Evolutionary conservation across 208 protist genomes (phyloP).

Genomic region (Borovskyia barvae): DNA sequence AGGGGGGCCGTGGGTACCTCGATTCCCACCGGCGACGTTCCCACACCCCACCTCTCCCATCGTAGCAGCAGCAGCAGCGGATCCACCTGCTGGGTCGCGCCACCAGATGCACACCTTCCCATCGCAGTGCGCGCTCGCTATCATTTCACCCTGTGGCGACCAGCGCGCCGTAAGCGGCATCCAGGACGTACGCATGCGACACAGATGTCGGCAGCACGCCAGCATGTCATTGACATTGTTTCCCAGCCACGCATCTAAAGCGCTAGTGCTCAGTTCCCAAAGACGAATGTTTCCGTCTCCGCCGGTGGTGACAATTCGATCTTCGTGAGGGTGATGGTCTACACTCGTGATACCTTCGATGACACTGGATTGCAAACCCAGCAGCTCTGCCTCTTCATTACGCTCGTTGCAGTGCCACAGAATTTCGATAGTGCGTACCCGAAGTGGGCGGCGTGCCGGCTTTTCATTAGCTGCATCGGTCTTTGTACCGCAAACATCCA

Average conservation of each 20-base stretch:
- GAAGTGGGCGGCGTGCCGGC: conserved; percentile 40
- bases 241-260: conserved; percentile 57
- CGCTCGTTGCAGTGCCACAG: conserved; percentile 83
- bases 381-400: conserved; percentile 70
- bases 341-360: conserved; percentile 83
- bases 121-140: conserved; percentile 83
- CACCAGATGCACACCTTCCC: conserved; percentile 86
- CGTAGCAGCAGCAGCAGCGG: neutral
- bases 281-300: conserved; percentile 76
- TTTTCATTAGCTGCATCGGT: neutral
- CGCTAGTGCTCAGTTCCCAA: conserved; percentile 49
- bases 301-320: conserved; percentile 79
- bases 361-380: conserved; percentile 63
- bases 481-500: too few relatives aligned
- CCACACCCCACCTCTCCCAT: neutral
- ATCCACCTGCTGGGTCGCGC: conserved; percentile 34
- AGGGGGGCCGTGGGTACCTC: neutral
- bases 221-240: conserved; percentile 63
- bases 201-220: conserved; percentile 61
- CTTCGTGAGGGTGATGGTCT: conserved; percentile 48
- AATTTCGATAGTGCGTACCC: conserved; percentile 79
- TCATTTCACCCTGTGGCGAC: conserved; percentile 77
- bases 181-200: conserved; percentile 54
- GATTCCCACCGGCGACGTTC: neutral
- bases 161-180: conserved; percentile 85